Base-by-base conservation (phyloP, 1,139 yeast genomes). In the Yamadazyma triangularis region DNA sequence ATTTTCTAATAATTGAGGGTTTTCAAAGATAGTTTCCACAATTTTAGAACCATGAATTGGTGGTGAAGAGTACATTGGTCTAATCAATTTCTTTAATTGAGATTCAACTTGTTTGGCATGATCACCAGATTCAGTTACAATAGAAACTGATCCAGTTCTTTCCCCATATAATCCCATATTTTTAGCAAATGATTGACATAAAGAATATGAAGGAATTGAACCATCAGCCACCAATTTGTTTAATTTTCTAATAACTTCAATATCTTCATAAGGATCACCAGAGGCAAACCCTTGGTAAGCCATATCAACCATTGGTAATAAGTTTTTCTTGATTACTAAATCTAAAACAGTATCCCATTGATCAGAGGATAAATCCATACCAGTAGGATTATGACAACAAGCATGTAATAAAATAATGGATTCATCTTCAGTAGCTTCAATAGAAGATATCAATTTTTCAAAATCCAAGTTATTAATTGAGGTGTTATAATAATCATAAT, bases 361-460 rank as follows among this genome's bases (percentile, higher is more conserved):
- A 42, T 79, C 93, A 34, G 70, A 64, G 18, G 86, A 79, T 45
- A 95, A 95, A 62, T 91, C 98, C 58, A 89, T 79, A 43, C 97
- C 98, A 21, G 98, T 91, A 40, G 98, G 98, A 64, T 91, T 91
- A 64, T 91, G 98, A 39, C 97, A 96, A 58, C 97, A 88, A 13
- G 96, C 91, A 57, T 91, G 98, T 41, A 91, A 69, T 39, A 89
- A 70, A 23, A 89, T 79, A 39, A 85, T 73, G 12, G 83, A 69
- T 19, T 76, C 81, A 13, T 65, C 58, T 16, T 64, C 70, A 28
- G 74, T 73, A 16, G 53, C 42, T 21, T 53, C 37, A 32, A 69
- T 52, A 22, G 72, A 63, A 30, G 50, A 37, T 43, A 64, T 60
- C 67, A 80, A 64, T 31, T 70, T 70, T 14, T 64, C 76, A 35